These are phyloP conservation scores for Pueraria montana DNA, from an alignment of 306 rosid genomes.

Conservation along the genomic window DNA sequence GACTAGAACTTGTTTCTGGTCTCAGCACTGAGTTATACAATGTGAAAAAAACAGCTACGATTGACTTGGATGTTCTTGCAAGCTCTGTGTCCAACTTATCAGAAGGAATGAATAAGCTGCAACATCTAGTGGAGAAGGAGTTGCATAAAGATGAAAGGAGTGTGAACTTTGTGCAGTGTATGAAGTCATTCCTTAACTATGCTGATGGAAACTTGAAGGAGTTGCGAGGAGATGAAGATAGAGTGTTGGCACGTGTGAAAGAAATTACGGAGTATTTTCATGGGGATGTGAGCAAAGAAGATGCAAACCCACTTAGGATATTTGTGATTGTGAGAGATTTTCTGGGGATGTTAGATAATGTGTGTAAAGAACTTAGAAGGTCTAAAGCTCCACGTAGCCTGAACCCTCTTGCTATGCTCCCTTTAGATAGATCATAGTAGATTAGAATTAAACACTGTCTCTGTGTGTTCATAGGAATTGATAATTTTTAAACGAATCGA, in stretches of 20 bases:
- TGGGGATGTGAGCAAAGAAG: conserved; percentile 89
- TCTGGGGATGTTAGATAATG: conserved; percentile 87
- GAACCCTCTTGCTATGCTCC: conserved; percentile 76
- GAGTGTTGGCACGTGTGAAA: conserved; percentile 71
- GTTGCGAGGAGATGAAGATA: conserved; percentile 74
- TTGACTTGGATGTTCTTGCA: conserved; percentile 86
- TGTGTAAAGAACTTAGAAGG: conserved; percentile 90
- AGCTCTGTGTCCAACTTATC: conserved; percentile 73
- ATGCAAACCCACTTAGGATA: conserved; percentile 77
- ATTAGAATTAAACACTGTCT: background rate
- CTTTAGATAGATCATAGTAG: conserved; percentile 59
- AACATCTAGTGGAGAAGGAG: conserved; percentile 55
- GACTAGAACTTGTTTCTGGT: conserved; percentile 87
- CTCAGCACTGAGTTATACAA: conserved; percentile 88
- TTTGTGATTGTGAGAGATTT: conserved; percentile 97
- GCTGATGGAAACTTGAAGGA: conserved; percentile 67
- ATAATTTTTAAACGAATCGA: conserved; percentile 29
- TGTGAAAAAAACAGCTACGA: conserved; percentile 85
- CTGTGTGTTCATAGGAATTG: conserved; percentile 47
- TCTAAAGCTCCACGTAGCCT: conserved; percentile 62
- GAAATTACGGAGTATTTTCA: conserved; percentile 93
- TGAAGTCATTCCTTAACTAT: conserved; percentile 63
- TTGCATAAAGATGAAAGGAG: conserved; percentile 57
- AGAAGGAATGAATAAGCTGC: conserved; percentile 65
- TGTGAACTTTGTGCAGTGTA: conserved; percentile 52